These are phyloP conservation scores for Inga oerstediana DNA, from an alignment of 306 rosid genomes.

Conservation along the genomic window DNA sequence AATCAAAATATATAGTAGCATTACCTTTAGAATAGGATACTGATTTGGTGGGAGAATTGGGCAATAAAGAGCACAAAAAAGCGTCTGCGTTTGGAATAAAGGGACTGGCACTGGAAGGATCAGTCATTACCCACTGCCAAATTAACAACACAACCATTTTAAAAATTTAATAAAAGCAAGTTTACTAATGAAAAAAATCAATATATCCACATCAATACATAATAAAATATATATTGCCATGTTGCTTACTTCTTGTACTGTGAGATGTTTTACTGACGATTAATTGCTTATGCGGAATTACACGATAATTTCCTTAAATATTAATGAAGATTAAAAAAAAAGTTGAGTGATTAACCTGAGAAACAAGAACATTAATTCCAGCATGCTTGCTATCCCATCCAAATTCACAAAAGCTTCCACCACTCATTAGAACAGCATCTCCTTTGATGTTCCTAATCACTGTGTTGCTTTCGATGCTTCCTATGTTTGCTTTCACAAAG, in stretches of 20 bases:
- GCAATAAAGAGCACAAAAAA: constrained; percentile 52
- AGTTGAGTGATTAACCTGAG: constrained; percentile 24
- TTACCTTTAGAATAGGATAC: constrained; percentile 48
- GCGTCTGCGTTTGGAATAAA: constrained; percentile 41
- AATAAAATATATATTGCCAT: neutral
- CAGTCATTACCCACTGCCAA: constrained; percentile 43
- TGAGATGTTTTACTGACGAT: too few relatives aligned
- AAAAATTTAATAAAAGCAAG: neutral
- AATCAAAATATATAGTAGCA: neutral
- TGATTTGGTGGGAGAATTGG: constrained; percentile 39
- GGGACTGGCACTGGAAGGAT: constrained; percentile 21
- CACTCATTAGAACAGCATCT: neutral
- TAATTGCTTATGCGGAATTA: too few relatives aligned
- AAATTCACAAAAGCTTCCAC: constrained; percentile 30
- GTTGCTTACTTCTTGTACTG: too few relatives aligned
- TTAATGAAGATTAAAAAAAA: too few relatives aligned
- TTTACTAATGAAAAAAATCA: neutral
- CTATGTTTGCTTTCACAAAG: constrained; percentile 34
- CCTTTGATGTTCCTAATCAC: neutral
- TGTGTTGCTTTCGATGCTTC: neutral
- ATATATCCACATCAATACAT: neutral
- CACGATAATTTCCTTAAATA: too few relatives aligned
- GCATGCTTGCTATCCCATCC: constrained; percentile 62
- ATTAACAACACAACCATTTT: neutral
- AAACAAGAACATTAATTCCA: constrained; percentile 59